Evolutionary conservation across 1,139 yeast species (phyloP).

Genomic region (Blastobotrys indianensis): DNA sequence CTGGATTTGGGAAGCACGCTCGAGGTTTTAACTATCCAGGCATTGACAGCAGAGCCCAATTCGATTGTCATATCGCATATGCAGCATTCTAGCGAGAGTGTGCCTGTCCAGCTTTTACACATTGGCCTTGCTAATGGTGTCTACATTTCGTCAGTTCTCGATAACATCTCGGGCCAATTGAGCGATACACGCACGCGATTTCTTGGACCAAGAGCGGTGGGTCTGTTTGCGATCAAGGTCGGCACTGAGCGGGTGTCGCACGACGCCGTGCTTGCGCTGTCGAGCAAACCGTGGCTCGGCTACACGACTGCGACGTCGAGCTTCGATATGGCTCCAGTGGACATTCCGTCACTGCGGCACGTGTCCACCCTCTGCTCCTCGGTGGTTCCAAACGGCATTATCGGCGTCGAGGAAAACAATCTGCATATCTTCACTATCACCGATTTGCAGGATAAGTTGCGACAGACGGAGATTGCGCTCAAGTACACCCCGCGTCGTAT

Average conservation of each 20-base stretch:
- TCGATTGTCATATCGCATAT: slow-evolving; percentile 45
- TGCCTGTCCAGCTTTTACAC: slow-evolving; percentile 43
- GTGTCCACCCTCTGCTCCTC: slow-evolving; percentile 57
- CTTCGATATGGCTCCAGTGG: slow-evolving; percentile 32
- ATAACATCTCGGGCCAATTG: slow-evolving; percentile 55
- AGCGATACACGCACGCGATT: slow-evolving; percentile 67
- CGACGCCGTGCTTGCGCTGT: slow-evolving; percentile 34
- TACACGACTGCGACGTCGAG: slow-evolving; percentile 24
- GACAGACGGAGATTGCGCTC: slow-evolving; percentile 41
- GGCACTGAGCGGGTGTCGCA: slow-evolving; percentile 1
- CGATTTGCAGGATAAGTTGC: slow-evolving; percentile 44
- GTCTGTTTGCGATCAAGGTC: slow-evolving; percentile 38
- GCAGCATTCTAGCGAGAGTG: slow-evolving; percentile 25
- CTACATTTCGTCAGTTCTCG: slow-evolving; percentile 58
- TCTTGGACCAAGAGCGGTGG: slow-evolving; percentile 62
- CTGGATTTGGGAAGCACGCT: slow-evolving; percentile 58
- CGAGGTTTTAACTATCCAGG: slow-evolving; percentile 61
- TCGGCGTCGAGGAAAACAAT: slow-evolving; percentile 51
- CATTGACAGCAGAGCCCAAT: slow-evolving; percentile 53
- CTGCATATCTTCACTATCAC: slow-evolving; percentile 60
- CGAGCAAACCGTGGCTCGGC: slow-evolving; percentile 41
- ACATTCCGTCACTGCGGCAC: slow-evolving; percentile 31
- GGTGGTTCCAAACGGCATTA: slow-evolving; percentile 56
- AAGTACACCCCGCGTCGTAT: slow-evolving; percentile 52
- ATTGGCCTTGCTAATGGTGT: slow-evolving; percentile 82